A percentile compares a stretch with the other conserved stretches of the same genome.
These are phyloP conservation scores for Elymus sibiricus DNA, from an alignment of 176 grass and related monocot genomes.

Conservation along the genomic window DNA sequence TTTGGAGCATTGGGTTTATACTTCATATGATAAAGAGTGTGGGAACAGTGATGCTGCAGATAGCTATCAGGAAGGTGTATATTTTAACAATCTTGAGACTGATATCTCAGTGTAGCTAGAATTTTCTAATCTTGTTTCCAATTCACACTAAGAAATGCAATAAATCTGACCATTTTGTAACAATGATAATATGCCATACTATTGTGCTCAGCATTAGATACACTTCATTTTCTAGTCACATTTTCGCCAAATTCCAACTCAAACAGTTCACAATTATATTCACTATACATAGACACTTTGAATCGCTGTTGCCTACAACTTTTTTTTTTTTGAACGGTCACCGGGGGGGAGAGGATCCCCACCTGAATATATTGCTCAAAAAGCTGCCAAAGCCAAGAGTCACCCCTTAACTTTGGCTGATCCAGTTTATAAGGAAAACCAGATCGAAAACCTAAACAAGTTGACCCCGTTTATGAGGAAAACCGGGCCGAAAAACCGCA, in stretches of 20 bases:
- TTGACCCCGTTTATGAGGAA: too few species aligned
- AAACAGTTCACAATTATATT: slow-evolving; percentile 2
- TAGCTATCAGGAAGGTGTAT: neutral
- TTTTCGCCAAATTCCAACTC: neutral
- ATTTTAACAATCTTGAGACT: neutral
- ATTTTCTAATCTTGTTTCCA: neutral
- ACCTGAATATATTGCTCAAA: too few species aligned
- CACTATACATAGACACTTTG: neutral
- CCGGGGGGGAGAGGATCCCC: too few species aligned
- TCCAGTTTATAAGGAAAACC: too few species aligned
- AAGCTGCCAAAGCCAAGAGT: too few species aligned
- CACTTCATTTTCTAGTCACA: neutral
- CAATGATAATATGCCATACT: neutral
- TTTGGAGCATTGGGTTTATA: slow-evolving; percentile 7
- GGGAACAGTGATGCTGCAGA: slow-evolving; percentile 1
- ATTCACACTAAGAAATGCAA: neutral
- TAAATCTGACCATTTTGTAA: neutral
- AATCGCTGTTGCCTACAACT: neutral
- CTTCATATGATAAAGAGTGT: neutral
- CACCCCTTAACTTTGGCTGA: too few species aligned
- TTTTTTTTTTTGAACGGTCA: too few species aligned
- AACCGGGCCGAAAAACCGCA: too few species aligned
- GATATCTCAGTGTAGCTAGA: neutral
- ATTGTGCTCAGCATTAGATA: neutral
- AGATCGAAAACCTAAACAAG: too few species aligned